Base-by-base conservation (phyloP, 805 yeast genomes). In the Yueomyces sinensis region DNA sequence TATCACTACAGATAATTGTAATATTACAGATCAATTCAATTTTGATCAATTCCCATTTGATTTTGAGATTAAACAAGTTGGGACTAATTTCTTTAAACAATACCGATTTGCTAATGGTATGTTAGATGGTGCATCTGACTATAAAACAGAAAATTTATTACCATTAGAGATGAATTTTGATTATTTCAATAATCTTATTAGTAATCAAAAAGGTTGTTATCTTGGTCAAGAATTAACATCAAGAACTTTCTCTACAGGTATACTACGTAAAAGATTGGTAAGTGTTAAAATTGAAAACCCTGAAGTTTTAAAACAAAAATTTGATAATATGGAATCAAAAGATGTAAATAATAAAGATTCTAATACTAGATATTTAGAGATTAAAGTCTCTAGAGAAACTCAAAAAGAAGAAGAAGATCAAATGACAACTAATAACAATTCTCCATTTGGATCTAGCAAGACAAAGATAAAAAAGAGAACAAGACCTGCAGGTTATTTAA, bases 211-310 rank as follows among this genome's bases (percentile, higher is more conserved):
- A 55, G 99, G 99, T 2, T 91, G 99, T 53, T 91, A 91, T 47
- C 77, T 84, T 13, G 99, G 99, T 1, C 98, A 91, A 57, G 99
- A 91, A 53, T 63, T 91, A 34, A 87, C 96, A 0, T 84, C 87
- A 14, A 69, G 98, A 46, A 79, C 96, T 0, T 77, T 69, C 49
- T 82, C 82, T 40, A 75, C 79, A 23, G 95, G 95, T 3, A 70
- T 76, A 2, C 71, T 87, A n/a, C 66, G 94, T 22, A 86, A 87
- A 47, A 63, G 97, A 36, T 62, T 84, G 3, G 72, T 82, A n/a
- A n/a, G n/a, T n/a, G n/a, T n/a, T n/a, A n/a, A n/a, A n/a, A n/a
- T n/a, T n/a, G n/a, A n/a, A n/a, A n/a, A n/a, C n/a, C n/a, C n/a
- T n/a, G n/a, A n/a, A n/a, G n/a, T n/a, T n/a, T n/a, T n/a, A n/a